Percentiles rank a stretch among this genome's conserved stretches.
These are phyloP conservation scores for Lentinula sp. DNA, from an alignment of 768 basidiomycete genomes.

Conservation along the genomic window DNA sequence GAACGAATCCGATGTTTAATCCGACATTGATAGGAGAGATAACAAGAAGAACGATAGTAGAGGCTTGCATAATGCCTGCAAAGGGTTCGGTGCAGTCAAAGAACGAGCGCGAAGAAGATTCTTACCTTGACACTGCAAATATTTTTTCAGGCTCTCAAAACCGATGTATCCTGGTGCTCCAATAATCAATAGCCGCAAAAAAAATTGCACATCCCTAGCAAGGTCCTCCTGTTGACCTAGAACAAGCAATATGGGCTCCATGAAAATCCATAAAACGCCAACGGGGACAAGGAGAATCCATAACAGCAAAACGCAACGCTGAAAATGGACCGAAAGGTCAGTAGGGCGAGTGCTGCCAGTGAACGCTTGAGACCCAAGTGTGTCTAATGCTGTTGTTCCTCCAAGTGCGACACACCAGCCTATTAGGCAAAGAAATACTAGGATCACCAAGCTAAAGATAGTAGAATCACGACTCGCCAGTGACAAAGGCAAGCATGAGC, in stretches of 20 bases:
- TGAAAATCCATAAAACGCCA: slow-evolving; percentile 55
- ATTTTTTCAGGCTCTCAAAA: slow-evolving; percentile 75
- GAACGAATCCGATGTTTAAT: slow-evolving; percentile 57
- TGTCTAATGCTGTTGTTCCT: slow-evolving; percentile 75
- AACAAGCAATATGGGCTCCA: slow-evolving; percentile 53
- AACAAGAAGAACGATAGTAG: slow-evolving; percentile 57
- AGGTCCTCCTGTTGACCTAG: slow-evolving; percentile 58
- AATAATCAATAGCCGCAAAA: slow-evolving; percentile 57
- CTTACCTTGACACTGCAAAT: slow-evolving; percentile 71
- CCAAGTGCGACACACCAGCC: slow-evolving; percentile 77
- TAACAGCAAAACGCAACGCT: slow-evolving; percentile 61
- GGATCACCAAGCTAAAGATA: slow-evolving; percentile 36
- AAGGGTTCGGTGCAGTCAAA: too few relatives aligned
- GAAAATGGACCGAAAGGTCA: slow-evolving; percentile 66
- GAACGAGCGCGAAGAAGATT: not conserved
- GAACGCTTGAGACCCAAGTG: slow-evolving; percentile 72
- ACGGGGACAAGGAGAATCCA: slow-evolving; percentile 64
- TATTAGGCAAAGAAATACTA: slow-evolving; percentile 31
- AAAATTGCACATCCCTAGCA: slow-evolving; percentile 54
- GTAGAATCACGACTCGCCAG: slow-evolving; percentile 50
- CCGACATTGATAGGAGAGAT: slow-evolving; percentile 62
- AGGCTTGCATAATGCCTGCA: slow-evolving; percentile 69
- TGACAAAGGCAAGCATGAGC: slow-evolving; percentile 73
- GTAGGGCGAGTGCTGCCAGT: slow-evolving; percentile 55
- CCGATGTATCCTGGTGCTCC: slow-evolving; percentile 72